phyloP scores from a whole-genome alignment of 345 rosid species.

The Populus alba region DNA sequence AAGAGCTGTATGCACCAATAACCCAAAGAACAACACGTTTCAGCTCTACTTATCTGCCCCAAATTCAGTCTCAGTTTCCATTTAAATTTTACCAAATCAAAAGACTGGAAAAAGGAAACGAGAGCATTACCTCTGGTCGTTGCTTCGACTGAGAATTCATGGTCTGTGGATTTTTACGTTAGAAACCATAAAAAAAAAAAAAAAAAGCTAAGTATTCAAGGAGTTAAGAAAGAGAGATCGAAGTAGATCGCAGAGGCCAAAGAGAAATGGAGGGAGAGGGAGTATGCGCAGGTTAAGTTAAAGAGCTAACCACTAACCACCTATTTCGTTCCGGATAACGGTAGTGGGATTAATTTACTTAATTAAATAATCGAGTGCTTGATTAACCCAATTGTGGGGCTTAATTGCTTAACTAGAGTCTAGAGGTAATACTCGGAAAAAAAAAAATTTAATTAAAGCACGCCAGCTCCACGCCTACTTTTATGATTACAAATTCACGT shows the following conservation, averaged over 20 bases:
- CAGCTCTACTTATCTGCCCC: conserved; percentile 50
- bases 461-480: background rate
- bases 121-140: conserved; percentile 40
- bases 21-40: conserved; percentile 69
- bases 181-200: background rate
- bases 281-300: background rate
- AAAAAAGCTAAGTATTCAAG: background rate
- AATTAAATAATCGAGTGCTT: background rate
- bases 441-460: background rate
- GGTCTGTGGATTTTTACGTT: conserved; percentile 13
- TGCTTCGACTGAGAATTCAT: conserved; percentile 41
- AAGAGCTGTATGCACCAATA: conserved; percentile 76
- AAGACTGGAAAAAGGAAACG: background rate
- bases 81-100: conserved; percentile 3
- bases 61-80: conserved; percentile 23
- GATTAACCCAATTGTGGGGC: background rate
- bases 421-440: background rate
- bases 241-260: background rate
- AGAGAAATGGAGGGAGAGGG: background rate
- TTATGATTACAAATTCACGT: background rate
- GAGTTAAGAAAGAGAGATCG: background rate
- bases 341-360: background rate
- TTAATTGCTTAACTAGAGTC: background rate
- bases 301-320: background rate
- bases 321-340: background rate